Evolutionary conservation across 2,329 filamentous ascomycete genomes (phyloP).

Genomic region (Aureobasidium sp.): DNA sequence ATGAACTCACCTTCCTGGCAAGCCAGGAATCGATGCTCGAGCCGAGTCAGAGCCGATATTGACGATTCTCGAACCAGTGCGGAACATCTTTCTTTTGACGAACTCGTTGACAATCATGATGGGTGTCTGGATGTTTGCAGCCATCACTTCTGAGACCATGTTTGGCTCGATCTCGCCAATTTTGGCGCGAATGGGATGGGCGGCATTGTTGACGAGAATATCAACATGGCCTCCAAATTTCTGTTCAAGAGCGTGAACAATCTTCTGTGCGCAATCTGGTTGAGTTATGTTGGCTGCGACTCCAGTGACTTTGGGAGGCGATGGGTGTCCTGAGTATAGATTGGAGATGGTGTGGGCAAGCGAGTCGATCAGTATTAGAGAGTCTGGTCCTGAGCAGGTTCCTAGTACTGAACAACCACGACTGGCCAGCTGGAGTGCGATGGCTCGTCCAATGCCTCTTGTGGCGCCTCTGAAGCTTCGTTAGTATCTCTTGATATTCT

Average conservation of each 20-base stretch:
- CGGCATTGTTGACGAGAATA: slow-evolving; percentile 22
- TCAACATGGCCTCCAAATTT: slow-evolving; percentile 19
- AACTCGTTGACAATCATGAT: slow-evolving; percentile 20
- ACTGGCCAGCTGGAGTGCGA: slow-evolving; percentile 23
- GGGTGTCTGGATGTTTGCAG: slow-evolving; percentile 21
- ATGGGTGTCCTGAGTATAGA: slow-evolving; percentile 16
- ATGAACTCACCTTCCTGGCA: not conserved
- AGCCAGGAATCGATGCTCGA: not conserved
- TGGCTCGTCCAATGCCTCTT: slow-evolving; percentile 25
- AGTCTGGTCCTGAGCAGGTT: slow-evolving; percentile 22
- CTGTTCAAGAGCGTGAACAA: slow-evolving; percentile 15
- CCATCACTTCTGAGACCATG: slow-evolving; percentile 15
- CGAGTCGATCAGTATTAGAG: slow-evolving; percentile 22
- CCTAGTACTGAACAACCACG: slow-evolving; percentile 25
- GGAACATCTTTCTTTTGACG: slow-evolving; percentile 16
- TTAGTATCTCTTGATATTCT: not conserved
- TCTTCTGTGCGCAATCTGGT: slow-evolving; percentile 13
- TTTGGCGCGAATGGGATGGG: slow-evolving; percentile 10
- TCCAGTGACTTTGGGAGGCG: slow-evolving; percentile 18
- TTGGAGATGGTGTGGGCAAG: slow-evolving; percentile 18
- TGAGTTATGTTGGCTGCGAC: slow-evolving; percentile 21
- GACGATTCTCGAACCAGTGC: slow-evolving; percentile 18
- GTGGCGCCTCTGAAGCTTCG: slow-evolving; percentile 20
- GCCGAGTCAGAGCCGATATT: slow-evolving; percentile 19
- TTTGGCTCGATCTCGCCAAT: slow-evolving; percentile 15